Percentiles rank a stretch among this genome's conserved stretches.
Conservation (phyloP, 371 early-diverging fungal species). For the Conidiobolus incongruus region DNA sequence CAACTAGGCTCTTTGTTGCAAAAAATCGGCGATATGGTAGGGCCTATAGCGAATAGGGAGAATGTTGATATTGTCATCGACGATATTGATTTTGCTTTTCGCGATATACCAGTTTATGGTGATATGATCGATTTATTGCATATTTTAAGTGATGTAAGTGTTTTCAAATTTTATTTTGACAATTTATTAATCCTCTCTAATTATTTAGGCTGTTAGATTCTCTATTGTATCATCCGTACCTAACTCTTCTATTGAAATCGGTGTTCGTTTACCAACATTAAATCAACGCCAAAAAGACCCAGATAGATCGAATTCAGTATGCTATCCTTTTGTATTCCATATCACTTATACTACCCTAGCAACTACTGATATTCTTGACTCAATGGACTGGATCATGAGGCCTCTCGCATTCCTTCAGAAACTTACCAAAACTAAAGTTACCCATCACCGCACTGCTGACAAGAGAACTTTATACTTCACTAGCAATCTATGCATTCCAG, state of each 20-base stretch:
- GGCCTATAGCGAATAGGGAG: neutral
- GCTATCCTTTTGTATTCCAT: constrained; percentile 3
- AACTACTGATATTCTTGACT: neutral
- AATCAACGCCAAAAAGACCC: constrained; percentile 1
- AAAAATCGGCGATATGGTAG: constrained; percentile 1
- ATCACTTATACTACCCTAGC: neutral
- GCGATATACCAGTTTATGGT: neutral
- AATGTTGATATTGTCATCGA: constrained; percentile 1
- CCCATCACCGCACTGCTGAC: neutral
- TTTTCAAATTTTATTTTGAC: neutral
- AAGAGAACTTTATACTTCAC: constrained; percentile 2
- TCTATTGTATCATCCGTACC: constrained; percentile 1
- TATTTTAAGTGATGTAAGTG: neutral
- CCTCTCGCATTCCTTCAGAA: neutral
- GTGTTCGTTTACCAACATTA: neutral
- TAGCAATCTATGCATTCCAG: neutral
- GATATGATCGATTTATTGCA: neutral
- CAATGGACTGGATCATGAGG: neutral
- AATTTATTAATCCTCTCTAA: neutral
- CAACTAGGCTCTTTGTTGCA: neutral
- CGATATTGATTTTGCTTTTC: constrained; percentile 2
- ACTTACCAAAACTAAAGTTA: neutral
- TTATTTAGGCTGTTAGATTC: neutral
- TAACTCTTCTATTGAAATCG: constrained; percentile 1
- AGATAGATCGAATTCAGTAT: neutral